phyloP scores from a whole-genome alignment of 345 rosid species.

The Bruguiera parviflora region DNA sequence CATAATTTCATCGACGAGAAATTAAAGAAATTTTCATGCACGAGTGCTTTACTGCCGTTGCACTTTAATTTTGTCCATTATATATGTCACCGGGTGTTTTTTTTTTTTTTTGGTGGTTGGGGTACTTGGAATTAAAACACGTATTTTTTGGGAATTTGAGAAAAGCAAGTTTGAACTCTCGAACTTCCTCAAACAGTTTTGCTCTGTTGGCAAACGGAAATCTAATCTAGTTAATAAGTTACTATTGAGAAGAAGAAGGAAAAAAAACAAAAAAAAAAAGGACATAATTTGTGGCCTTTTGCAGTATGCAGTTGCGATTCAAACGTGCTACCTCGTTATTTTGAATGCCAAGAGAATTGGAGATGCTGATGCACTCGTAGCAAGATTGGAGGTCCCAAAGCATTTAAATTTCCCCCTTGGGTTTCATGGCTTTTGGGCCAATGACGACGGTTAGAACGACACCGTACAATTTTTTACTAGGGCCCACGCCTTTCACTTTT shows the following conservation, averaged over 20 bases:
- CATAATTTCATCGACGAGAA: not conserved
- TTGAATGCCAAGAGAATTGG: conserved; percentile 75
- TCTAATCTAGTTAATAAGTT: not conserved
- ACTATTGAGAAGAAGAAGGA: too few species aligned
- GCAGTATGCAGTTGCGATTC: conserved; percentile 87
- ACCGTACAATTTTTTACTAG: not conserved
- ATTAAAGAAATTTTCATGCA: not conserved
- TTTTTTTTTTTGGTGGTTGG: too few species aligned
- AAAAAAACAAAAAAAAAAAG: not conserved
- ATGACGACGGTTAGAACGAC: not conserved
- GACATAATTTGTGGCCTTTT: not conserved
- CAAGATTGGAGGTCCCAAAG: conserved; percentile 76
- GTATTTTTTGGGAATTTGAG: too few species aligned
- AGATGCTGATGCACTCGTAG: conserved; percentile 54
- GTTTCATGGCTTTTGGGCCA: conserved; percentile 87
- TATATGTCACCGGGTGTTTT: too few species aligned
- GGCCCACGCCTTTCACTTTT: too few species aligned
- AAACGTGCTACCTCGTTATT: conserved; percentile 70
- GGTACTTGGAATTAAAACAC: not conserved
- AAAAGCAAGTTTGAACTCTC: too few species aligned
- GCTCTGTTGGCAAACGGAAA: not conserved
- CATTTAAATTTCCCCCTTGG: conserved; percentile 81
- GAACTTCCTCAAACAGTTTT: too few species aligned
- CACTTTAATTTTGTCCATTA: too few species aligned
- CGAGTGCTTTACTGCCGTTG: too few species aligned